Conservation (phyloP, 2,329 filamentous ascomycete genomes). For the Sporothrix luriei region DNA sequence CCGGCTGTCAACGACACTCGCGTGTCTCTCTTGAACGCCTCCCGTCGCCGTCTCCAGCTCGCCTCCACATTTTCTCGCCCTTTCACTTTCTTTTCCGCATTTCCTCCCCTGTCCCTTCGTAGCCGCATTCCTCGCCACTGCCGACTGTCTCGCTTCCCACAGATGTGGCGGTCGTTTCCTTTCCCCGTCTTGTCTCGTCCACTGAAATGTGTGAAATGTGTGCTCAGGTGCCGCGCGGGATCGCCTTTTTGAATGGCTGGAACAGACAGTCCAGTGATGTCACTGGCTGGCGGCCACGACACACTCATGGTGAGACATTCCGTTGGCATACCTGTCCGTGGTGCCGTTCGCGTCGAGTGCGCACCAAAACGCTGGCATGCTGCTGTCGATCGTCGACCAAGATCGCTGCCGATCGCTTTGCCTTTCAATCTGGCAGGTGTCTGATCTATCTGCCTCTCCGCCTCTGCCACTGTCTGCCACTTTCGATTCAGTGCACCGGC, state of each 20-base stretch:
- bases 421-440: not conserved
- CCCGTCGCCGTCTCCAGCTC: not conserved
- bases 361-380: not conserved
- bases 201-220: not conserved
- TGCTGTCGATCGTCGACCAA: not conserved
- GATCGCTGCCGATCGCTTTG: slow-evolving; percentile 17
- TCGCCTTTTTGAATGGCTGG: not conserved
- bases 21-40: not conserved
- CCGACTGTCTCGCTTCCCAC: not conserved
- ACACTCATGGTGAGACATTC: slow-evolving; percentile 12
- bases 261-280: not conserved
- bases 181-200: not conserved
- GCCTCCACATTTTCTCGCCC: too few relatives aligned
- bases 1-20: not conserved
- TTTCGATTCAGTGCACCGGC: not conserved
- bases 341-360: not conserved
- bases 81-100: not conserved
- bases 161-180: not conserved
- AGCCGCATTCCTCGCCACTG: slow-evolving; percentile 7
- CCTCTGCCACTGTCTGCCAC: not conserved
- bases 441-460: not conserved
- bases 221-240: not conserved
- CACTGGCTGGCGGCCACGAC: not conserved
- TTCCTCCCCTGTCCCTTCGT: not conserved
- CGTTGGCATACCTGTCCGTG: slow-evolving; percentile 14